Base-by-base conservation (phyloP, 108 stramenopile genomes). In the Discostella pseudostelligera region DNA sequence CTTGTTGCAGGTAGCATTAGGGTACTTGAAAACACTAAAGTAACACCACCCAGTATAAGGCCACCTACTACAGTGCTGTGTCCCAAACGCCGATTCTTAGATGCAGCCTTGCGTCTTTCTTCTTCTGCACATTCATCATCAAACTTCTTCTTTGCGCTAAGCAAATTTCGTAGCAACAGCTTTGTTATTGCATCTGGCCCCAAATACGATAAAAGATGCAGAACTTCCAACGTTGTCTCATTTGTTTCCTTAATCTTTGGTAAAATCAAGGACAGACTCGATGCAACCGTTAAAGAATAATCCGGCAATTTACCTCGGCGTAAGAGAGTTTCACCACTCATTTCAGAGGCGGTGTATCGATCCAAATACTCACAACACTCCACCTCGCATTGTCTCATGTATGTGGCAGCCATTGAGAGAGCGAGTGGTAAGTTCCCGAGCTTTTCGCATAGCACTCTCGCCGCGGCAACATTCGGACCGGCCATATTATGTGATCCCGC, bases 301-400 rank as follows among this genome's bases (percentile, higher is more conserved):
- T 78, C 80, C 21, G 59, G 65, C 19, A 85, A 56, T 42, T 62
- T 73, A 5, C 77, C 81, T 37, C 75, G 50, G 21, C 72, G 65
- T 20, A 81, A 46, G 37, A 81, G 35, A 1, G 76, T 70, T 43
- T 64, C 50, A 19, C 79, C 84, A 48, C 36, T 70, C 29, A 59
- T 65, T 50, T 80, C 84, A 14, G 80, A 85, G 20, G 39, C 39
- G 14, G 47, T 35, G 46, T 81, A 87, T 12, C 86, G 83, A n/a
- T 76, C 72, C 40, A 84, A 40, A 67, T 87, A 87, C 49, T 87
- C 86, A 13, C 55, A 45, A 36, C 83, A 83, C 37, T 43, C 26
- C 7, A 87, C 86, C 45, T 87, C 86, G 48, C 86, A 87, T 59
- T 73, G 79, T 55, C 67, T 51, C 86, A 87, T 87, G 47, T 87